phyloP scores from a whole-genome alignment of 176 grass and related monocot genomes.

The Leersia perrieri region DNA sequence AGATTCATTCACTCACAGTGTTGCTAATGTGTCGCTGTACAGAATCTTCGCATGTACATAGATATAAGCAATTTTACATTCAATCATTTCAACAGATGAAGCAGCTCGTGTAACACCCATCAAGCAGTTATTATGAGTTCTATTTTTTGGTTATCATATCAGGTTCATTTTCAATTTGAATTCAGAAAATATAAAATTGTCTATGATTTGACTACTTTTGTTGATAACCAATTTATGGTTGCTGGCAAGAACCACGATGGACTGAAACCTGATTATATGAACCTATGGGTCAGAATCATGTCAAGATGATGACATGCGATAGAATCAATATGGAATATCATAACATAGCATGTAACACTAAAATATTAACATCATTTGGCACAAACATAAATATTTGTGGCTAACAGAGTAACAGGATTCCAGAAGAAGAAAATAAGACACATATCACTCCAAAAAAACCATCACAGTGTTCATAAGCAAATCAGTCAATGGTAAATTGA shows the following conservation, averaged over 20 bases:
- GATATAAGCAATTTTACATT: background rate
- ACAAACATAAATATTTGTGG: background rate
- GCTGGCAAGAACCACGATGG: background rate
- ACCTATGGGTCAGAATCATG: background rate
- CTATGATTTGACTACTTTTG: background rate
- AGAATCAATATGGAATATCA: slow-evolving; percentile 4
- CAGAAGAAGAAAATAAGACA: background rate
- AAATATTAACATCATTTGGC: slow-evolving; percentile 9
- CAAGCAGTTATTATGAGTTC: background rate
- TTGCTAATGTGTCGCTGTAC: background rate
- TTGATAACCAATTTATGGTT: background rate
- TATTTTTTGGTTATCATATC: background rate
- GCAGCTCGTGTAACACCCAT: background rate
- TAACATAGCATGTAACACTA: background rate
- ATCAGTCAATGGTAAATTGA: slow-evolving; percentile 17
- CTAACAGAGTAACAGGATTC: too few relatives aligned
- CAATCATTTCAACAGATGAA: background rate
- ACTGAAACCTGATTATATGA: background rate
- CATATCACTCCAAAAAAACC: background rate
- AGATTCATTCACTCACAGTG: background rate
- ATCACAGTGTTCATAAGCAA: background rate
- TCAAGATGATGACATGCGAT: background rate
- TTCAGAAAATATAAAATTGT: background rate
- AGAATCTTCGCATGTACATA: background rate
- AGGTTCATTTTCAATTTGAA: background rate